phyloP scores from a whole-genome alignment of 148 eudicot genomes.

The Chenopodium quinoa region DNA sequence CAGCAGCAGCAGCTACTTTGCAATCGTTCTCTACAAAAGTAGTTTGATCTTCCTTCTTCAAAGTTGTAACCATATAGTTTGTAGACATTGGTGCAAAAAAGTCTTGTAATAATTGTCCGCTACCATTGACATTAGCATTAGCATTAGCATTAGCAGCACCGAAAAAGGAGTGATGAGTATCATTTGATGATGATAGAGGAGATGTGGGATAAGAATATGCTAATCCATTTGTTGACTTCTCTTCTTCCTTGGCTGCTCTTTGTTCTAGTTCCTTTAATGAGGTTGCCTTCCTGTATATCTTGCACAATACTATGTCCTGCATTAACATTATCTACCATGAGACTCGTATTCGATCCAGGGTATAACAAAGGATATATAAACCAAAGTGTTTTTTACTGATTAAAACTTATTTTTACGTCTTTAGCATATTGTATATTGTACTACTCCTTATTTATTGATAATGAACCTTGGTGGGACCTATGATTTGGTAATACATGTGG shows the following conservation, averaged over 20 bases:
- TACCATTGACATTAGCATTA: background rate
- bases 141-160: background rate
- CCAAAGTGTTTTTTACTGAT: too few relatives aligned
- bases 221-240: constrained; percentile 15
- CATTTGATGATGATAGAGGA: constrained; percentile 41
- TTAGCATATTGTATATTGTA: too few relatives aligned
- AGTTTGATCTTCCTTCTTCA: constrained; percentile 26
- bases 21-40: constrained; percentile 17
- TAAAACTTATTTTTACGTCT: too few relatives aligned
- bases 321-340: background rate
- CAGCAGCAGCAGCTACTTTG: background rate
- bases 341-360: background rate
- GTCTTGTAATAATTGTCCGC: constrained; percentile 28
- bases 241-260: constrained; percentile 70
- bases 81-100: constrained; percentile 17
- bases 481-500: too few relatives aligned
- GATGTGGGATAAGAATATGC: constrained; percentile 36
- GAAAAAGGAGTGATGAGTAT: constrained; percentile 23
- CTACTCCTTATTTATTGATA: too few relatives aligned
- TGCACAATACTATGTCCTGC: constrained; percentile 91
- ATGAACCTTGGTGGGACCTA: too few relatives aligned
- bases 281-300: constrained; percentile 89
- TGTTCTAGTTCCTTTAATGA: constrained; percentile 78
- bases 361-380: background rate
- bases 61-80: constrained; percentile 3